These are phyloP conservation scores for Podila epigama DNA, from an alignment of 192 early-diverging fungal genomes.

Conservation along the genomic window DNA sequence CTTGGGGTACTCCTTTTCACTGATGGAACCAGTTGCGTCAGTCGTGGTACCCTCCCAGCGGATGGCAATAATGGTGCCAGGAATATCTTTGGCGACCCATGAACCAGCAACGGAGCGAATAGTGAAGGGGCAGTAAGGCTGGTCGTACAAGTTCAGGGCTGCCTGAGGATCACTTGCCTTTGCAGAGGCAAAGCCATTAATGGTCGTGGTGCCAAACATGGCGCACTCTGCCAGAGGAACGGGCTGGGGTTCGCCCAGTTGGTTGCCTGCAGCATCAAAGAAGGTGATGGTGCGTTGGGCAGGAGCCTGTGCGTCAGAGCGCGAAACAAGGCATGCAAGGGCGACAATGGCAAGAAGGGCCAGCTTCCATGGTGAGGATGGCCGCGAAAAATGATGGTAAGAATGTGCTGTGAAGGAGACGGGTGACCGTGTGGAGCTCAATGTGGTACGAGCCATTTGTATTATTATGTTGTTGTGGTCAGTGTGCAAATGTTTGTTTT, in stretches of 20 bases:
- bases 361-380: background rate
- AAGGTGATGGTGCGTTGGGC: constrained; percentile 12
- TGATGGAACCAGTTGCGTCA: background rate
- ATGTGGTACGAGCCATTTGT: background rate
- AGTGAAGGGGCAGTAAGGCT: background rate
- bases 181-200: constrained; percentile 6
- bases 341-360: background rate
- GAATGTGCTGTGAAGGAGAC: background rate
- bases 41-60: constrained; percentile 20
- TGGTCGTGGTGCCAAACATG: background rate
- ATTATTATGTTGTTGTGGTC: too few relatives aligned
- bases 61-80: background rate
- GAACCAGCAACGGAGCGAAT: constrained; percentile 1
- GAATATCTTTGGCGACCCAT: background rate
- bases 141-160: constrained; percentile 22
- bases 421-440: background rate
- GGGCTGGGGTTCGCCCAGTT: constrained; percentile 4
- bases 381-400: too few relatives aligned
- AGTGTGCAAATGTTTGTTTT: too few relatives aligned
- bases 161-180: background rate
- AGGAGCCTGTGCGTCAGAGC: too few relatives aligned
- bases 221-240: constrained; percentile 1
- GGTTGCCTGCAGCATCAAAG: background rate
- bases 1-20: background rate
- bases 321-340: background rate